A percentile compares a stretch with the other conserved stretches of the same genome.
Evolutionary conservation across 2,329 filamentous ascomycete species (phyloP).

Genomic region (Microdochium trichocladiopsis): DNA sequence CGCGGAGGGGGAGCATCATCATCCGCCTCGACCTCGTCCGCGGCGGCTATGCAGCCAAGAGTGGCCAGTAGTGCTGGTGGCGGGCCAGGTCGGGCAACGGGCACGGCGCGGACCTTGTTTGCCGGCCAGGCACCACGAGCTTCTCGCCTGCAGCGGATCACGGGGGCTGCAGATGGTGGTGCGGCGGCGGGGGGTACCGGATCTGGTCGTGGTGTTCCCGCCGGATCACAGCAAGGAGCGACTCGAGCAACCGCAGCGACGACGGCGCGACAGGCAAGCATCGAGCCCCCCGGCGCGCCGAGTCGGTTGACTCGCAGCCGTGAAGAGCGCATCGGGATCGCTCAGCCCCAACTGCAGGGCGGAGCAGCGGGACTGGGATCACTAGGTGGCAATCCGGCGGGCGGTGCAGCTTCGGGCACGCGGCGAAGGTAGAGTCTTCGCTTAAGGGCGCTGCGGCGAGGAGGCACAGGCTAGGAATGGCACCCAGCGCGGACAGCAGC

Average conservation of each 20-base stretch:
- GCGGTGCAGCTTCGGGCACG: conserved; percentile 3
- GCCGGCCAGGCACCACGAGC: conserved; percentile 2
- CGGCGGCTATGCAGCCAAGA: background rate
- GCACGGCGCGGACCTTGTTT: conserved; percentile 5
- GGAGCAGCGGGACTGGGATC: conserved; percentile 1
- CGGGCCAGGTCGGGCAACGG: conserved; percentile 1
- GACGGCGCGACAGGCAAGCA: background rate
- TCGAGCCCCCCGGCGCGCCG: conserved; percentile 2
- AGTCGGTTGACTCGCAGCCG: conserved; percentile 19
- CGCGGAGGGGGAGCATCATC: background rate
- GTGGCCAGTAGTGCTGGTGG: background rate
- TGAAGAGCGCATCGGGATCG: conserved; percentile 19
- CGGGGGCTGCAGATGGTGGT: conserved; percentile 1
- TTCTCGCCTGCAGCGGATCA: conserved; percentile 11
- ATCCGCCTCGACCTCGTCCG: background rate
- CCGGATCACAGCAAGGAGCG: background rate
- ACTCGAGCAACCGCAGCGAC: conserved; percentile 2
- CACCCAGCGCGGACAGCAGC: background rate
- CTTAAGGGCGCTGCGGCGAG: background rate
- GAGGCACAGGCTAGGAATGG: background rate
- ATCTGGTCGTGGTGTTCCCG: background rate
- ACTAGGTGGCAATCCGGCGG: background rate
- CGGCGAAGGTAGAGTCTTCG: conserved; percentile 4
- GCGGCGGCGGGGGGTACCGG: background rate
- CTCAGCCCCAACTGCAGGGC: conserved; percentile 1